Conservation (phyloP, 2,329 filamentous ascomycete genomes). For the Cordyceps militaris region DNA sequence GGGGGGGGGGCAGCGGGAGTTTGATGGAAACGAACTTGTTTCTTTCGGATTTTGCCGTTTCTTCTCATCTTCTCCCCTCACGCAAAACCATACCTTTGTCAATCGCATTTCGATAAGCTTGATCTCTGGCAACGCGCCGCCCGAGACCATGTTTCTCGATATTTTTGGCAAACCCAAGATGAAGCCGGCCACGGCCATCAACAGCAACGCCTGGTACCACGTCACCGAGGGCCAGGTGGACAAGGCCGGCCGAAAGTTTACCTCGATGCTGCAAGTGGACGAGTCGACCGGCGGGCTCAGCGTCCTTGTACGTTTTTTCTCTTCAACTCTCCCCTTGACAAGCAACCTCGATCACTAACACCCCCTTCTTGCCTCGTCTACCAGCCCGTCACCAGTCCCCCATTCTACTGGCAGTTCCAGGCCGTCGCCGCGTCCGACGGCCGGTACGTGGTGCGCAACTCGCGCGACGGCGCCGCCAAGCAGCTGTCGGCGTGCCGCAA, state of each 20-base stretch:
- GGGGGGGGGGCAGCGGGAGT: too few relatives aligned
- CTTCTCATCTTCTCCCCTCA: too few relatives aligned
- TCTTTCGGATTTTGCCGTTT: too few relatives aligned
- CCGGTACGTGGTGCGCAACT: conserved; percentile 27
- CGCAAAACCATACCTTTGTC: too few relatives aligned
- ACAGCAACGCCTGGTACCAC: conserved; percentile 30
- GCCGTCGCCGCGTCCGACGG: conserved; percentile 12
- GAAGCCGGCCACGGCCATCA: conserved; percentile 20
- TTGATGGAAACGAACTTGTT: too few relatives aligned
- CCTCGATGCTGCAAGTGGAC: conserved; percentile 13
- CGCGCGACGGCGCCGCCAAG: conserved; percentile 20
- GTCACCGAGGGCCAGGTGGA: conserved; percentile 30
- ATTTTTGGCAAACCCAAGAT: conserved; percentile 13
- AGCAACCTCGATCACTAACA: background rate
- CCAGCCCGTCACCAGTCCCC: conserved; percentile 6
- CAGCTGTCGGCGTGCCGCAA: conserved; percentile 26
- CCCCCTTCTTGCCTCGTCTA: background rate
- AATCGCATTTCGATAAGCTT: too few relatives aligned
- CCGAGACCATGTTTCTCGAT: background rate
- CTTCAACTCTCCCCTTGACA: too few relatives aligned
- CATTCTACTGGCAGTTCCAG: conserved; percentile 24
- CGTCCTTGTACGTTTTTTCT: background rate
- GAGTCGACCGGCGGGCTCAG: background rate
- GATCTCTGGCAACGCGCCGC: too few relatives aligned
- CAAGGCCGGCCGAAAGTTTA: conserved; percentile 18